Base-by-base conservation (phyloP, 257 asterid genomes). In the Lantana camara region DNA sequence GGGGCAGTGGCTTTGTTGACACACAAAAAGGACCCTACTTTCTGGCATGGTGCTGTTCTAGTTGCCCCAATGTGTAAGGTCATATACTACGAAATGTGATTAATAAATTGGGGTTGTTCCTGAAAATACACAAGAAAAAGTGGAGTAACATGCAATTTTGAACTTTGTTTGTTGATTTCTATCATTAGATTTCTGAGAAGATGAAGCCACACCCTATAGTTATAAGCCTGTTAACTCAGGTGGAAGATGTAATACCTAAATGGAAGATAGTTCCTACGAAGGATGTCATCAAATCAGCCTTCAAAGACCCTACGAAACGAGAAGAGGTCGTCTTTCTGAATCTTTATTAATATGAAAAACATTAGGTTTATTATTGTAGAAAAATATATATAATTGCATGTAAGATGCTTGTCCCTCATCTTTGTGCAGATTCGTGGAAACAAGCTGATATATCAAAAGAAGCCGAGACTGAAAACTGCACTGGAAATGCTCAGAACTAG, bases 1-100 rank as follows among this genome's bases (percentile, higher is more conserved):
- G 99, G 99, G 9, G 97, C 96, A 0, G 97, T 93, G 48, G 91
- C 92, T 29, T 75, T 93, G 3, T 67, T 90, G 14, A 59, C 68
- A 56, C 97, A 90, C 87, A 90, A 88, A 77, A 90, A 76, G 59
- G 92, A 88, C 60, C 89, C 92, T 54, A 20, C 47, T 57, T 90
- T 81, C 79, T 93, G 97, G 97, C 81, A 86, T 68, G 99, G 97
- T 37, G 97, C 96, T 12, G 70, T 93, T 71, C 83, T 90, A 19
- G 97, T 84, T 55, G 97, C 99, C 32, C 99, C 99, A 0, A 93
- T 93, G 99, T 90, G 97, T 57, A 90, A 93, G 96, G 99, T 90
- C 67, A 51, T 60, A 49, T 1, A 51, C n/a, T n/a, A n/a, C n/a
- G n/a, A n/a, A n/a, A n/a, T n/a, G n/a, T n/a, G n/a, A n/a, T n/a